Evolutionary conservation across 345 rosid genomes (phyloP), one percentile per base, ranked within the genome.

Genomic region (Angophora floribunda): DNA sequence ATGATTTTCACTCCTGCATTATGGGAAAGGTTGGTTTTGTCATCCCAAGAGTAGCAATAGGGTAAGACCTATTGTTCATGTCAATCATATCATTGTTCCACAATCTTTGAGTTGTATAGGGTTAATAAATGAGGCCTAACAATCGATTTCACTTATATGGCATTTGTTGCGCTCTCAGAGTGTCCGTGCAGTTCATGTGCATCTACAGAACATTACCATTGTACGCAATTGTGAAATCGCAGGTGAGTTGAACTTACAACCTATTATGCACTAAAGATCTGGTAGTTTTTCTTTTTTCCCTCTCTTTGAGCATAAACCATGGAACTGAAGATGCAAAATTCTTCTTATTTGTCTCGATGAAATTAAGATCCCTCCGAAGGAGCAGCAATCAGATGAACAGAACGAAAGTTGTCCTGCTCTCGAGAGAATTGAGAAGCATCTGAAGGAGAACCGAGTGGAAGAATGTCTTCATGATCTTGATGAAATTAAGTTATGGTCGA

Each of bases 1-100:
- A 95, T 91, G 92, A 95, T 44, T 92, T 91, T 89, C 89, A 91
- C 70, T 97, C 99, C 80, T 97, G 98, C 93, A 94, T 97, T 80
- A 95, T 96, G 98, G 99, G 95, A 59, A 86, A 92, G 80, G 89
- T 91, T 80, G 87, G 91, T 44, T 97, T 87, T 86, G 89, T 95
- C 32, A 89, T 96, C 86, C 94, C 96, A 51, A 90, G 98, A 90
- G 89, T 95, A 7, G 82, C 91, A 47, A 94, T 96, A 9, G 99
- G 98, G 99, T 96, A 95, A 93, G 80, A 5, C 45, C 9, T 16
- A 1, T 41, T 9, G 80, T 41, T 65, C 21, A 14, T 13, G 41
- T 67, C 41, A 36, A 19, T 8, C 45, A 4, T 67, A 8, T 16
- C 45, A 36, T 67, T 8, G 10, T 67, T 41, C 45, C 16, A 32